These are phyloP conservation scores for Penicillium tannophilum DNA, from an alignment of 495 filamentous ascomycete genomes.

Conservation along the genomic window DNA sequence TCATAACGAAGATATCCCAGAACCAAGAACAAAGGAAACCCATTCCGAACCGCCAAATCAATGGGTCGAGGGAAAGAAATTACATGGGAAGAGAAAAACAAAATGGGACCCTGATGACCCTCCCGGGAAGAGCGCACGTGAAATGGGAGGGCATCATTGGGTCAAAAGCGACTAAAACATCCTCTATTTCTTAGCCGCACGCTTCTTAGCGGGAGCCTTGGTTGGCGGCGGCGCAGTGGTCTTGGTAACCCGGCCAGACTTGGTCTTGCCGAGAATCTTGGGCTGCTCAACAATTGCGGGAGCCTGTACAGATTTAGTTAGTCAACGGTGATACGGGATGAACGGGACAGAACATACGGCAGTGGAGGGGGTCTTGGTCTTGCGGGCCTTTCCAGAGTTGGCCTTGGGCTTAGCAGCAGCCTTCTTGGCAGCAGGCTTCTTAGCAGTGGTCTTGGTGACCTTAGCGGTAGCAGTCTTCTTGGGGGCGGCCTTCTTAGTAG, in stretches of 20 bases:
- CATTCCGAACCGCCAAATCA: slow-evolving; percentile 31
- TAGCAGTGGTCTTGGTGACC: slow-evolving; percentile 25
- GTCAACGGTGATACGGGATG: background rate
- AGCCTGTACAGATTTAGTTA: slow-evolving; percentile 39
- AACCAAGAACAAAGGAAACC: slow-evolving; percentile 37
- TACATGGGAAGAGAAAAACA: slow-evolving; percentile 33
- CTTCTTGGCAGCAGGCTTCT: slow-evolving; percentile 47
- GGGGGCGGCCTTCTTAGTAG: slow-evolving; percentile 42
- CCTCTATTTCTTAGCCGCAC: slow-evolving; percentile 60
- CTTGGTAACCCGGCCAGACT: slow-evolving; percentile 90
- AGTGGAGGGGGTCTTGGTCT: slow-evolving; percentile 37
- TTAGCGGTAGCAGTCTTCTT: slow-evolving; percentile 42
- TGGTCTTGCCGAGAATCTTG: slow-evolving; percentile 79
- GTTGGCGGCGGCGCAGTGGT: slow-evolving; percentile 46
- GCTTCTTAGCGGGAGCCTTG: slow-evolving; percentile 62
- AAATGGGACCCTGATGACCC: slow-evolving; percentile 16
- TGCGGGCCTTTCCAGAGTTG: slow-evolving; percentile 58
- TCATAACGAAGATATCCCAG: slow-evolving; percentile 41
- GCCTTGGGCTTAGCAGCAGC: slow-evolving; percentile 50
- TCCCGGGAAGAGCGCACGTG: slow-evolving; percentile 34
- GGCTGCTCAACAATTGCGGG: slow-evolving; percentile 73
- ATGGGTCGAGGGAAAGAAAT: slow-evolving; percentile 32
- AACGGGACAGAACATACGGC: slow-evolving; percentile 35
- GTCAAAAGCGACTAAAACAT: slow-evolving; percentile 17
- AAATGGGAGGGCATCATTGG: slow-evolving; percentile 26